Conservation (phyloP, 2,329 filamentous ascomycete genomes). For the Pseudocercospora cruenta region DNA sequence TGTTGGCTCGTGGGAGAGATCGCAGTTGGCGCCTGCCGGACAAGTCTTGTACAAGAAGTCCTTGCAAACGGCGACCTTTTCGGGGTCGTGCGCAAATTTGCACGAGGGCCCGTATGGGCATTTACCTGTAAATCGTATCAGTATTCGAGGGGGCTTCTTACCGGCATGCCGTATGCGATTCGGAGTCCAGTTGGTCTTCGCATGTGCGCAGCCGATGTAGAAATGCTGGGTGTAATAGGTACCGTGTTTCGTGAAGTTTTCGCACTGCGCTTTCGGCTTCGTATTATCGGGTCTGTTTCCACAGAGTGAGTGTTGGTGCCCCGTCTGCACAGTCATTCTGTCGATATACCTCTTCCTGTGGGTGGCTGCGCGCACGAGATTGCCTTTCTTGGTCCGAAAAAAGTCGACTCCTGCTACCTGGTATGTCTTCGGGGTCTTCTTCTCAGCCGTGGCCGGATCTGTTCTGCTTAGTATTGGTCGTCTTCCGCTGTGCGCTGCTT, state of each 20-base stretch:
- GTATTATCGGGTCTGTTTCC: slow-evolving; percentile 20
- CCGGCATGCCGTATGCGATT: slow-evolving; percentile 23
- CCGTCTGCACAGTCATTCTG: neutral
- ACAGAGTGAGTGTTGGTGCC: neutral
- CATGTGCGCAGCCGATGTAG: slow-evolving; percentile 14
- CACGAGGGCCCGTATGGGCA: slow-evolving; percentile 82
- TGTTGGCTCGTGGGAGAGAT: slow-evolving; percentile 84
- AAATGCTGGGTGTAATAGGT: slow-evolving; percentile 24
- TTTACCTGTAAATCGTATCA: slow-evolving; percentile 63
- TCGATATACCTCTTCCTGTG: slow-evolving; percentile 27
- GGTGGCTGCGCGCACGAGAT: slow-evolving; percentile 66
- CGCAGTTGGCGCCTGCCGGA: slow-evolving; percentile 75
- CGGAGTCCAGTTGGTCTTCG: slow-evolving; percentile 9
- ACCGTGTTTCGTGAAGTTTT: slow-evolving; percentile 41
- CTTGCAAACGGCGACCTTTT: slow-evolving; percentile 89
- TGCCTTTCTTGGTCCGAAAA: slow-evolving; percentile 83
- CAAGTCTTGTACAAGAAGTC: slow-evolving; percentile 81
- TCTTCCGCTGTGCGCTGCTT: slow-evolving; percentile 11
- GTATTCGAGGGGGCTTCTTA: slow-evolving; percentile 26
- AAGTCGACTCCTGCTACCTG: slow-evolving; percentile 78
- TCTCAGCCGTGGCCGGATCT: slow-evolving; percentile 29
- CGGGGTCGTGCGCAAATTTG: slow-evolving; percentile 78
- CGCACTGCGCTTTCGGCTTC: slow-evolving; percentile 34
- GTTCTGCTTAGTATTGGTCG: slow-evolving; percentile 18
- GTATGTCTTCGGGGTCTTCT: slow-evolving; percentile 72